Conservation (phyloP, 768 basidiomycete genomes). For the Lactifluus echinatus region DNA sequence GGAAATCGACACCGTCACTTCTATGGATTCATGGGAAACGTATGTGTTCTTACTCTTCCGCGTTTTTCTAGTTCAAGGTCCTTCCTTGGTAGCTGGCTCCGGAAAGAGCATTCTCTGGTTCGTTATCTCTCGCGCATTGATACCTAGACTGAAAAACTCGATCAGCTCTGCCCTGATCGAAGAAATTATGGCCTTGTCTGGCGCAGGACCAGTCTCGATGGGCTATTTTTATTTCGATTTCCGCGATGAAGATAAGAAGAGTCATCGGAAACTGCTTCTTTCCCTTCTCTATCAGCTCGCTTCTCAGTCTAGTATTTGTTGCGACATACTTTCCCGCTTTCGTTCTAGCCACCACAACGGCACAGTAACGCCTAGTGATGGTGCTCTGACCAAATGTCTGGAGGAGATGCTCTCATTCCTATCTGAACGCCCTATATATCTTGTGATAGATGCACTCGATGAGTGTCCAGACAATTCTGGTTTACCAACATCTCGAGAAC, state of each 20-base stretch:
- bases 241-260: not conserved
- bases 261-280: not conserved
- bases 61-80: no score
- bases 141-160: not conserved
- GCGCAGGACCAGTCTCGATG: not conserved
- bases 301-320: not conserved
- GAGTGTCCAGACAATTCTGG: not conserved
- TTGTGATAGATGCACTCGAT: slow-evolving; percentile 1
- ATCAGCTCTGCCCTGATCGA: not conserved
- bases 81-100: not conserved
- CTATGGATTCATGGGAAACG: not conserved
- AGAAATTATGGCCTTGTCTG: not conserved
- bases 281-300: not conserved
- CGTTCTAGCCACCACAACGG: not conserved
- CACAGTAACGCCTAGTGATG: not conserved
- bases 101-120: not conserved
- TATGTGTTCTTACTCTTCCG: not conserved
- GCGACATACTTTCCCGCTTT: not conserved
- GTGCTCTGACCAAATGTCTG: not conserved
- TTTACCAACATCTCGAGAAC: not conserved
- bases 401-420: not conserved
- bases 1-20: not conserved
- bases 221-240: not conserved
- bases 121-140: not conserved
- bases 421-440: not conserved